Percentiles rank a stretch among this genome's conserved stretches.
Evolutionary conservation across 208 protist genomes (phyloP).

Genomic region (Polymyxa betae): DNA sequence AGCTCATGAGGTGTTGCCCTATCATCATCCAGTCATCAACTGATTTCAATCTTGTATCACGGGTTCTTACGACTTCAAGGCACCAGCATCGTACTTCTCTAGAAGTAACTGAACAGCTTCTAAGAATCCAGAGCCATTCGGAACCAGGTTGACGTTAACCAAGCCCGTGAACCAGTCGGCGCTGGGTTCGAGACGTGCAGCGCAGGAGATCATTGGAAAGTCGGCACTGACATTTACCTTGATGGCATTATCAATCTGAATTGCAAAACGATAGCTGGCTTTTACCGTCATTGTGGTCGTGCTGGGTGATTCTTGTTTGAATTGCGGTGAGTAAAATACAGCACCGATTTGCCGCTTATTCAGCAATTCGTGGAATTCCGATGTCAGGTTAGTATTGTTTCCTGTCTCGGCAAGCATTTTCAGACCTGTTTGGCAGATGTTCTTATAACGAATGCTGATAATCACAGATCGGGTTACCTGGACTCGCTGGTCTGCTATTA

Average conservation of each 20-base stretch:
- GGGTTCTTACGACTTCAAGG: not conserved
- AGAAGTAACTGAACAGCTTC: not conserved
- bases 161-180: constrained; percentile 26
- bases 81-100: not conserved
- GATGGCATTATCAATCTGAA: not conserved
- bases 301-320: not conserved
- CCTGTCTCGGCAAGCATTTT: constrained; percentile 36
- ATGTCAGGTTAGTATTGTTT: not conserved
- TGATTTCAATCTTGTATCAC: not conserved
- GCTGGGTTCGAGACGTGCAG: not conserved
- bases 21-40: not conserved
- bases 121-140: no score
- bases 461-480: no score
- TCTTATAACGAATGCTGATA: no score
- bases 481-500: no score
- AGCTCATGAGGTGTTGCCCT: not conserved
- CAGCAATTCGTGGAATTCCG: not conserved
- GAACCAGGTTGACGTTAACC: not conserved
- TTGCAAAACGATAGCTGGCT: not conserved
- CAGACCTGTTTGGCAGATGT: no score
- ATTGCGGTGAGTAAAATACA: not conserved
- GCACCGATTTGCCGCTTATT: not conserved
- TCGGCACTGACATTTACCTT: not conserved
- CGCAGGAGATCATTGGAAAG: constrained; percentile 9
- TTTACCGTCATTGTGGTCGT: constrained; percentile 1